A percentile compares a stretch with the other conserved stretches of the same genome.
phyloP scores from a whole-genome alignment of 306 rosid species.

The Astragalus membranaceus region DNA sequence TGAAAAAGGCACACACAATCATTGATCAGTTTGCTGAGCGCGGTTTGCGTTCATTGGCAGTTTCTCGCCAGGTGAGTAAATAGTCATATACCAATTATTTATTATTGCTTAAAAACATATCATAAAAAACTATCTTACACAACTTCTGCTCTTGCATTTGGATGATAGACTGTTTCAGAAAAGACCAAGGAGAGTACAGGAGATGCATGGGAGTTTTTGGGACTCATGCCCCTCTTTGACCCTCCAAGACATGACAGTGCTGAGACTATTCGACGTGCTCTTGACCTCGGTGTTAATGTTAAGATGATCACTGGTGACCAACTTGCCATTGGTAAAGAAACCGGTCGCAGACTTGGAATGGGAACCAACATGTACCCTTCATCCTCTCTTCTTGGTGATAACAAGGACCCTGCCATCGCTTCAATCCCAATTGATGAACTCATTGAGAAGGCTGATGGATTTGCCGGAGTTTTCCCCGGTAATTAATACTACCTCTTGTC shows the following conservation, averaged over 20 bases:
- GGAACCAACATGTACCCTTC: constrained; percentile 98
- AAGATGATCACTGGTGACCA: constrained; percentile 99
- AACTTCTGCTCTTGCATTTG: not conserved
- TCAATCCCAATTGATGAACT: constrained; percentile 77
- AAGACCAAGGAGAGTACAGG: constrained; percentile 77
- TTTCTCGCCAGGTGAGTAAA: constrained; percentile 61
- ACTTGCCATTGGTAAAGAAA: constrained; percentile 94
- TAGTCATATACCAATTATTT: not conserved
- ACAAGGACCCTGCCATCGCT: constrained; percentile 57
- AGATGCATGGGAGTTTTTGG: constrained; percentile 73
- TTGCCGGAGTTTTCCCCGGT: constrained; percentile 98
- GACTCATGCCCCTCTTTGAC: constrained; percentile 87
- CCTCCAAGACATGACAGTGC: constrained; percentile 98
- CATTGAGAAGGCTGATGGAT: constrained; percentile 93
- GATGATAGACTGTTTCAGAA: constrained; percentile 51
- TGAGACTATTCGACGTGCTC: constrained; percentile 90
- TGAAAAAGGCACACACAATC: constrained; percentile 44
- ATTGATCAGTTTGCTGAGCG: constrained; percentile 71
- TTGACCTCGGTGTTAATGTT: constrained; percentile 86
- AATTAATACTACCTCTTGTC: too few relatives aligned
- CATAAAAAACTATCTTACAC: not conserved
- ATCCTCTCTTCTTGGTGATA: constrained; percentile 67
- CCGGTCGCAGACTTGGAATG: constrained; percentile 96
- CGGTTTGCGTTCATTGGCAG: constrained; percentile 80
- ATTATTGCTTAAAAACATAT: not conserved